phyloP scores from a whole-genome alignment of 1,284 basidiomycete genomes.

The Boletellus sp. region DNA sequence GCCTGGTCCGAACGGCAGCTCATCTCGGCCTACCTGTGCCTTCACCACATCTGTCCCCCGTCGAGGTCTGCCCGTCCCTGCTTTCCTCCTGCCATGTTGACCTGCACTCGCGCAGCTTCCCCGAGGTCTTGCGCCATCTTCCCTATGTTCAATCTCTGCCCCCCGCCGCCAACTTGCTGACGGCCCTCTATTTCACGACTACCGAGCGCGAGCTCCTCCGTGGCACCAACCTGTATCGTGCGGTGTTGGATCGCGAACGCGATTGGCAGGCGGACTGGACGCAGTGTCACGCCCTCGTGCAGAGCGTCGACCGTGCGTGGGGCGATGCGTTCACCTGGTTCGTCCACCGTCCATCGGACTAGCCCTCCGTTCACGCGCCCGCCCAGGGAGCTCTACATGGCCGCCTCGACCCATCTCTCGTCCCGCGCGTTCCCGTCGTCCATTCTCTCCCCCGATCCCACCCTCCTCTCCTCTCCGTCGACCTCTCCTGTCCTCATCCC shows the following conservation, averaged over 20 bases:
- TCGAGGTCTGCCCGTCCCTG: constrained; percentile 21
- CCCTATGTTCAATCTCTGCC: constrained; percentile 74
- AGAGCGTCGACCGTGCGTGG: constrained; percentile 39
- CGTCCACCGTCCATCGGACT: constrained; percentile 19
- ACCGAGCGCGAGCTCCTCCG: constrained; percentile 62
- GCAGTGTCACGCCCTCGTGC: constrained; percentile 44
- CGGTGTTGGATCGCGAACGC: constrained; percentile 58
- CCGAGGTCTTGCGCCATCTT: constrained; percentile 43
- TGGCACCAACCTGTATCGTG: constrained; percentile 77
- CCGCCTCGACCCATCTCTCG: constrained; percentile 73
- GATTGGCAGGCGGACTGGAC: constrained; percentile 63
- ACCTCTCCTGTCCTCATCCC: constrained; percentile 81
- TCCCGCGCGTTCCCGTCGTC: constrained; percentile 88
- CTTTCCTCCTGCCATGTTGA: constrained; percentile 25
- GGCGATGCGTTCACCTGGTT: constrained; percentile 66
- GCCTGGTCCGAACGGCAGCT: constrained; percentile 69
- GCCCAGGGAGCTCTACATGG: constrained; percentile 66
- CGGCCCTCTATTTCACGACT: constrained; percentile 70
- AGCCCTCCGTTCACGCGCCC: neutral
- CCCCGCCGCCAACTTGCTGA: constrained; percentile 50
- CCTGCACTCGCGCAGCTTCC: constrained; percentile 15
- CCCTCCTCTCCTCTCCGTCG: constrained; percentile 45
- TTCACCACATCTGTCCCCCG: constrained; percentile 60
- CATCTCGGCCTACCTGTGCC: constrained; percentile 65
- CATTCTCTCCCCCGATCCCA: constrained; percentile 57